These are phyloP conservation scores for Verticillium nonalfalfae DNA, from an alignment of 2,329 filamentous ascomycete genomes.

Conservation along the genomic window DNA sequence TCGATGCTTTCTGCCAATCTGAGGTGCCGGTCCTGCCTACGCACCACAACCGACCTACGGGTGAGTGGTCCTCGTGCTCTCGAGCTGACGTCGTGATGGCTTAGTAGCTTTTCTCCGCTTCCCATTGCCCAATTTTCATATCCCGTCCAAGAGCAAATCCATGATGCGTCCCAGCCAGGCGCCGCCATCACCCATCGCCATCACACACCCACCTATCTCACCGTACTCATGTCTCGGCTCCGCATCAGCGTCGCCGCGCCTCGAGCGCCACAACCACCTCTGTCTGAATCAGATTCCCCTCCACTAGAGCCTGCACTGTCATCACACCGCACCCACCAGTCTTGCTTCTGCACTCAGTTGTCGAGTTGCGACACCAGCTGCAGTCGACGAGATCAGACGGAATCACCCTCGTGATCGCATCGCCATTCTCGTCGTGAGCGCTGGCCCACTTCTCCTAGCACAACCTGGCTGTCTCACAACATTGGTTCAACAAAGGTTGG, in stretches of 20 bases:
- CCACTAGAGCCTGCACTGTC: neutral
- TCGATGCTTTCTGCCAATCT: neutral
- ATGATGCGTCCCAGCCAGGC: no score
- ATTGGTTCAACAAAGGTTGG: neutral
- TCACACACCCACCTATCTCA: neutral
- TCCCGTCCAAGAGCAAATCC: neutral
- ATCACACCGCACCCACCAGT: neutral
- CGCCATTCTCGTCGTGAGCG: neutral
- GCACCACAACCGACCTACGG: neutral
- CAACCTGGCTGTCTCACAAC: neutral
- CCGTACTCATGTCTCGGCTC: neutral
- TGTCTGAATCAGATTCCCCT: neutral
- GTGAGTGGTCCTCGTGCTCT: neutral
- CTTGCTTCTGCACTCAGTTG: neutral
- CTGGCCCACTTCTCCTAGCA: neutral
- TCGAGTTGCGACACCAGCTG: neutral
- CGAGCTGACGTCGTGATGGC: neutral
- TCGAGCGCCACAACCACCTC: neutral
- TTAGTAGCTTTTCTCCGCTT: neutral
- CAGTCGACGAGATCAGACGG: neutral
- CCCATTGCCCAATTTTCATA: neutral
- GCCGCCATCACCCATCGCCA: neutral
- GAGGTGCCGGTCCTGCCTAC: neutral
- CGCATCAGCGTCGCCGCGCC: neutral
- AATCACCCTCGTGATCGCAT: neutral